Conservation (phyloP, 2,329 filamentous ascomycete species). For the Davidsoniella australis region DNA sequence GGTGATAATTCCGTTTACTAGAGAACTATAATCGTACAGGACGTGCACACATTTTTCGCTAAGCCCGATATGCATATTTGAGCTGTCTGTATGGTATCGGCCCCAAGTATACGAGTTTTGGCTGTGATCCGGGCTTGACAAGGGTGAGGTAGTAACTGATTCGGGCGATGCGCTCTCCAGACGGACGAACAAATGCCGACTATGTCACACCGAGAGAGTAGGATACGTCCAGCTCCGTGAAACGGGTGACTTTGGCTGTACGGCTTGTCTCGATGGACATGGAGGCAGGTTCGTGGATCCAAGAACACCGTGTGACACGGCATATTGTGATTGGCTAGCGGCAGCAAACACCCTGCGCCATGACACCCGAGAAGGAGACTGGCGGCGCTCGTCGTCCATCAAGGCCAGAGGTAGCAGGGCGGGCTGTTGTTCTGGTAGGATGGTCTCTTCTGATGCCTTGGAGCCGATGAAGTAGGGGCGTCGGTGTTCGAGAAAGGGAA, state of each 20-base stretch:
- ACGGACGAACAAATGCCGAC: no score
- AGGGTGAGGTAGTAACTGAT: not conserved
- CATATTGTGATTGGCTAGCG: not conserved
- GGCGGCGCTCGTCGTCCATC: not conserved
- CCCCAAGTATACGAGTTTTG: no score
- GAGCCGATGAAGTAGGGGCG: not conserved
- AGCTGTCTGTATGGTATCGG: no score
- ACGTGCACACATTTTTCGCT: no score
- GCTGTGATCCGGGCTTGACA: not conserved
- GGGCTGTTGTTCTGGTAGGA: not conserved
- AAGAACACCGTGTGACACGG: no score
- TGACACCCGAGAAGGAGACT: not conserved
- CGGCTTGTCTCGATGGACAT: not conserved
- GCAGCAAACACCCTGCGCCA: not conserved
- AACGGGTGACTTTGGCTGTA: not conserved
- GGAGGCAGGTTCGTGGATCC: not conserved
- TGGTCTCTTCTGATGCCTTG: no score
- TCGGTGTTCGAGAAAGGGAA: not conserved
- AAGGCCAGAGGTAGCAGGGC: not conserved
- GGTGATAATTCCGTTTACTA: no score
- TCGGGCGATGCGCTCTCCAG: not conserved
- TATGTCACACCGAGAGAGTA: not conserved
- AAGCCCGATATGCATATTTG: no score
- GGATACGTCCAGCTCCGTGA: not conserved
- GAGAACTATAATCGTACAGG: no score